Evolutionary conservation across 306 rosid genomes (phyloP).

Genomic region (Begonia fuchsioides): DNA sequence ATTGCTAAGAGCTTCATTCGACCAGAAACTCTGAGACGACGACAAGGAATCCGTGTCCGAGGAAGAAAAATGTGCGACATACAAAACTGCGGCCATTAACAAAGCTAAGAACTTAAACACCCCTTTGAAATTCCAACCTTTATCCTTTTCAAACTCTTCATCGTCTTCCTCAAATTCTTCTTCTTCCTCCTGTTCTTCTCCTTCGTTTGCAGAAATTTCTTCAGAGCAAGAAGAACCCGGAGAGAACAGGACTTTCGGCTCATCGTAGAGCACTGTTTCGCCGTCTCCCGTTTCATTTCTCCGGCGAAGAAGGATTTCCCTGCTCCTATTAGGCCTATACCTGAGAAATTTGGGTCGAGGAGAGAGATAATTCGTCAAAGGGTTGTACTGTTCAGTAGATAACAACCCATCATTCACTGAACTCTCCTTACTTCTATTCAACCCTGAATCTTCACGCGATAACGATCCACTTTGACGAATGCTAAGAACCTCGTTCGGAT

Average conservation of each 20-base stretch:
- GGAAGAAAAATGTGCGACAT: conserved; percentile 9
- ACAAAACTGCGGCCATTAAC: conserved; percentile 7
- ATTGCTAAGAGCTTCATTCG: not conserved
- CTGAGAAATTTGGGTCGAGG: conserved; percentile 38
- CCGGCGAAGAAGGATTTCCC: conserved; percentile 14
- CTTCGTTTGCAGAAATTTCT: conserved; percentile 4
- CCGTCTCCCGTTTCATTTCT: conserved; percentile 8
- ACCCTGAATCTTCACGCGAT: conserved; percentile 6
- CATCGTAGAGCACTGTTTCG: too few relatives aligned
- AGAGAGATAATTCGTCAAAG: conserved; percentile 26
- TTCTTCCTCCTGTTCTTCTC: conserved; percentile 11
- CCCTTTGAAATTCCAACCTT: conserved; percentile 13
- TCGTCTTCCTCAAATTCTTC: conserved; percentile 10
- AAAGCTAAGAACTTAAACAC: conserved; percentile 11
- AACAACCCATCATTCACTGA: conserved; percentile 2
- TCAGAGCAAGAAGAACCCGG: conserved; percentile 4
- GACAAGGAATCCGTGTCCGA: conserved; percentile 10
- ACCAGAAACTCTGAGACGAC: conserved; percentile 3
- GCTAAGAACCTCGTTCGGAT: not conserved
- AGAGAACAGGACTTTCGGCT: conserved; percentile 10
- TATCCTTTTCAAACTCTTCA: conserved; percentile 10
- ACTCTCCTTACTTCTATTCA: not conserved
- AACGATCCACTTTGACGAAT: not conserved
- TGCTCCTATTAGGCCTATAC: conserved; percentile 25
- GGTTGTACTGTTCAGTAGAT: conserved; percentile 22